phyloP scores from a whole-genome alignment of 306 rosid genomes.

The Lithocarpus polystachyus region DNA sequence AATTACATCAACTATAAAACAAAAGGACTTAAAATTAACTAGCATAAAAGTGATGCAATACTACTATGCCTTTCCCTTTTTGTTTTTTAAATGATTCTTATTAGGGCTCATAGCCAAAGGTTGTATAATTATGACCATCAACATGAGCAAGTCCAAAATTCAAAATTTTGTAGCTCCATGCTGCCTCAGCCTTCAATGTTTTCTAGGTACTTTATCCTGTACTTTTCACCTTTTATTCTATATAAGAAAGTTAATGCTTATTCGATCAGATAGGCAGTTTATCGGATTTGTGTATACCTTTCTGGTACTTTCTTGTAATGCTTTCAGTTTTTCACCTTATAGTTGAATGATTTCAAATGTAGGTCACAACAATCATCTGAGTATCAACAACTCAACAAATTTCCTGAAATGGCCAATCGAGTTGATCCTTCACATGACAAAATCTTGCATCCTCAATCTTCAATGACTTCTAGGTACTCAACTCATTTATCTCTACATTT shows the following conservation, averaged over 20 bases:
- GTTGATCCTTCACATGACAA: background rate
- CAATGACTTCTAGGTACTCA: background rate
- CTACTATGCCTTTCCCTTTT: background rate
- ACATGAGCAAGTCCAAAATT: background rate
- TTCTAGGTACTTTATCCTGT: background rate
- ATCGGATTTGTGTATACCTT: too few species aligned
- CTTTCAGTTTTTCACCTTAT: background rate
- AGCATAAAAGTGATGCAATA: too few species aligned
- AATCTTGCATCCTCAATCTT: background rate
- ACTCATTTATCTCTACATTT: background rate
- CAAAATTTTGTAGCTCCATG: background rate
- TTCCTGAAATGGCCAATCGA: background rate
- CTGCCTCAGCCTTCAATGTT: slow-evolving; percentile 2
- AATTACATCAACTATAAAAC: background rate
- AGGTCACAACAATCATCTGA: background rate
- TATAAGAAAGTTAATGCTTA: too few species aligned
- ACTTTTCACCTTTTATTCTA: background rate
- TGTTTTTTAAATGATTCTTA: background rate
- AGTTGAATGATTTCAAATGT: background rate
- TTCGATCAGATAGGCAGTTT: too few species aligned
- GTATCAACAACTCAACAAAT: background rate
- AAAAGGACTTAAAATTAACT: background rate
- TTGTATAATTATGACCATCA: slow-evolving; percentile 2
- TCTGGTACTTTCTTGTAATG: too few species aligned
- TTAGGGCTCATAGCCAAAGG: background rate